Base-by-base conservation (phyloP, 257 asterid species). In the Solanum chilense region DNA sequence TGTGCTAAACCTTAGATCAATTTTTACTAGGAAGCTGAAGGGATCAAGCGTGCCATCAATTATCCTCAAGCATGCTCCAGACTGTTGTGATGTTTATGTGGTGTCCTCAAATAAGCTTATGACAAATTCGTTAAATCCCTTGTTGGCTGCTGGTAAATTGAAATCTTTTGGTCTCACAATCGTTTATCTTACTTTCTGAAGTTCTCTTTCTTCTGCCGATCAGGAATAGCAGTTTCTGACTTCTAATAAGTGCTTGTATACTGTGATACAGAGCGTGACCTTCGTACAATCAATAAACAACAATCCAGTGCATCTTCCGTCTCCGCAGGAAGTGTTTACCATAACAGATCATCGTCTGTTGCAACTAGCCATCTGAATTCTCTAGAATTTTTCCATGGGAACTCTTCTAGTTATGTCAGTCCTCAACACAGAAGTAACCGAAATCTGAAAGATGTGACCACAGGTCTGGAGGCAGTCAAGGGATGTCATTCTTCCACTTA, bases 21-120 rank as follows among this genome's bases (percentile, higher is more conserved):
- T 18, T 85, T 64, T 84, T 68, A 68, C 37, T 85, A 96, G 99
- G 94, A 93, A 90, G 84, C 86, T 89, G 39, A 89, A 90, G 90
- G 93, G 93, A 84, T 88, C 90, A 39, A 92, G 87, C 39, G 98
- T 95, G 85, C 96, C 99, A 9, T 92, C 98, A 85, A 80, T 91
- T 87, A 92, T 95, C 89, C 94, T 93, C 85, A 93, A 89, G 88
- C 89, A 92, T 89, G 96, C 97, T 82, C 98, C 96, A 86, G 91
- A 87, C 7, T 86, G 92, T 42, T 95, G 98, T 70, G 87, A 89
- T 85, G 66, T 95, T 76, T 91, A 90, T 91, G 96, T 94, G 86
- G 91, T 96, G 85, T 92, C 94, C 70, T 88, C 87, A 87, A 86
- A 90, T 85, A 93, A 91, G 90, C 86, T 91, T 90, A 88, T 89